Evolutionary conservation across 768 basidiomycete species (phyloP), one percentile per base, ranked within the genome.

Genomic region (Russula emetica): DNA sequence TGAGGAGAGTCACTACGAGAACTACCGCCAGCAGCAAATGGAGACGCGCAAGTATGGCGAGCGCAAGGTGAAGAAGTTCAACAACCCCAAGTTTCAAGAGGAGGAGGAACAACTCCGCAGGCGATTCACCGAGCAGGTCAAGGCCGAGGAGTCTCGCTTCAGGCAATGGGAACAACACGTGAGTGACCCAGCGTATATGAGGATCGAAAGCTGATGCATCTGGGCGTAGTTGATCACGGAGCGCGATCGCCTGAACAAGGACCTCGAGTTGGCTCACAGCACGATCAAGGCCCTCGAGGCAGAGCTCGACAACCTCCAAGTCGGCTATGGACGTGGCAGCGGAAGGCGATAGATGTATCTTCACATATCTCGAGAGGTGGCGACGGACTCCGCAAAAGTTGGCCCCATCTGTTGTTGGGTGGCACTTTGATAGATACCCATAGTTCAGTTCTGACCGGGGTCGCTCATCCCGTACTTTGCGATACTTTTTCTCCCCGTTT

Each of bases 51-150:
- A 98, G 78, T 96, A 94, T 69, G 97, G 95, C 69, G 97, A 98
- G 76, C 87, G 94, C 69, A 98, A 98, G 79, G 92, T 95, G 71
- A 95, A 93, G 85, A 98, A 98, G 80, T 82, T 92, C 69, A 95
- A 99, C 78, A 99, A 98, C 77, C 96, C 97, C 70, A 98, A 98
- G 78, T 99, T 96, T 87, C 95, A 95, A 81, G 97, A 98, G 76
- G 97, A 99, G 78, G 96, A 99, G 76, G 97, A 99, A 76, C 82
- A 87, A 63, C 85, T 98, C 66, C 83, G 96, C 72, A 98, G 95
- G 82, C 86, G 94, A 66, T 99, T 99, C 78, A 99, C 97, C 34
- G 97, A 99, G 77, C 97, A 99, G 79, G 97, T 99, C 83, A 99
- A 99, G 81, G 82, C 92, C 62, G 97, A 99, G 80, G 97, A 99